Percentiles rank a stretch among this genome's conserved stretches.
Conservation (phyloP, 2,329 filamentous ascomycete genomes). For the Sporothrix dimorphospora region DNA sequence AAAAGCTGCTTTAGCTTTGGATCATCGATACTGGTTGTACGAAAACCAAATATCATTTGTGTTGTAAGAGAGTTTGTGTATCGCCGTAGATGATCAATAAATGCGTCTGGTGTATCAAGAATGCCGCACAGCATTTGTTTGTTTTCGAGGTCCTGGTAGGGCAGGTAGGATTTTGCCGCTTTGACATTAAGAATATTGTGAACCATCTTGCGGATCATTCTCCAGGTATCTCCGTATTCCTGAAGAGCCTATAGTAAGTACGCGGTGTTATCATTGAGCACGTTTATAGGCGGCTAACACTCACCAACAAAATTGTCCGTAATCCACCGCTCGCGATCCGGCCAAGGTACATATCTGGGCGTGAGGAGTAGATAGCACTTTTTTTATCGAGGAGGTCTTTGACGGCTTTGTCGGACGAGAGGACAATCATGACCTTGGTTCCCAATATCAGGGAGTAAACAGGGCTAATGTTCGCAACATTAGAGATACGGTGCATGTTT, state of each 20-base stretch:
- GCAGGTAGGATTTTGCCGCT: constrained; percentile 52
- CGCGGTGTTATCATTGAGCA: too few relatives aligned
- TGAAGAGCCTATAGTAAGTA: too few relatives aligned
- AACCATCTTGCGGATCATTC: constrained; percentile 44
- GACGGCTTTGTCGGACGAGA: constrained; percentile 37
- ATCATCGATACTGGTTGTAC: background rate
- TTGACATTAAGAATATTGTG: constrained; percentile 53
- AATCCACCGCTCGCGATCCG: constrained; percentile 32
- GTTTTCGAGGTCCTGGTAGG: constrained; percentile 60
- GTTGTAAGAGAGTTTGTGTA: constrained; percentile 32
- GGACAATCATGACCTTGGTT: constrained; percentile 50
- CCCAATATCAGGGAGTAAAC: constrained; percentile 57
- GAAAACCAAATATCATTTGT: constrained; percentile 34
- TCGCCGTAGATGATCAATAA: constrained; percentile 36
- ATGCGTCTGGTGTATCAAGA: constrained; percentile 40
- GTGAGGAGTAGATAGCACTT: constrained; percentile 53
- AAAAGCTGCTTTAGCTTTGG: background rate
- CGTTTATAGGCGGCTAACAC: constrained; percentile 14
- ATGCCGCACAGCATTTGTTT: constrained; percentile 56
- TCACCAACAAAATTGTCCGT: background rate
- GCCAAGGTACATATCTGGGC: constrained; percentile 38
- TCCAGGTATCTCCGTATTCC: constrained; percentile 42
- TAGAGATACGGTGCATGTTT: too few relatives aligned
- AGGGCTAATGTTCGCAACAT: constrained; percentile 35
- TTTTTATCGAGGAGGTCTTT: constrained; percentile 57